A percentile compares a stretch with the other conserved stretches of the same genome.
Conservation (phyloP, 1,284 basidiomycete genomes). For the Tranzscheliella williamsii region DNA sequence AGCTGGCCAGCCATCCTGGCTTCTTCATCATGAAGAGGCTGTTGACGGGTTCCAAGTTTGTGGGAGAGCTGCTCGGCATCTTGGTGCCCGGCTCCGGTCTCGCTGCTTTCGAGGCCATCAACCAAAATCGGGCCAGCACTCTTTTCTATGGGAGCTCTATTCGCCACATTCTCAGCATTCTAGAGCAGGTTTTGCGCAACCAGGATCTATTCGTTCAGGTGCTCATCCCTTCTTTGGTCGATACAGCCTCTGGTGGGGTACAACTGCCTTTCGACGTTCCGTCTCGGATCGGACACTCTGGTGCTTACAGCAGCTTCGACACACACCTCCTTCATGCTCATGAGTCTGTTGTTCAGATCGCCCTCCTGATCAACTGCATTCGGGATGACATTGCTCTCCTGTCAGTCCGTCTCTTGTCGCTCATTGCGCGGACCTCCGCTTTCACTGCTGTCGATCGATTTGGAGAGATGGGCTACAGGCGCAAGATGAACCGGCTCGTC, state of each 20-base stretch:
- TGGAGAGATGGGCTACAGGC: slow-evolving; percentile 56
- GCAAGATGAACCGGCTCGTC: slow-evolving; percentile 68
- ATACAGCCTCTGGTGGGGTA: slow-evolving; percentile 58
- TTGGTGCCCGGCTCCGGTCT: slow-evolving; percentile 62
- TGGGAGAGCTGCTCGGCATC: slow-evolving; percentile 74
- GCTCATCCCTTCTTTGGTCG: slow-evolving; percentile 76
- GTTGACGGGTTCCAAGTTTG: slow-evolving; percentile 73
- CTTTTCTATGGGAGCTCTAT: slow-evolving; percentile 73
- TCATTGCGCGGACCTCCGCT: slow-evolving; percentile 67
- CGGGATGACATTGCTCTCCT: slow-evolving; percentile 77
- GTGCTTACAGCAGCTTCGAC: slow-evolving; percentile 75
- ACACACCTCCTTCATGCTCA: slow-evolving; percentile 70
- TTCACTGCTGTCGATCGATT: slow-evolving; percentile 68
- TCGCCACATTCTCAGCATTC: slow-evolving; percentile 77
- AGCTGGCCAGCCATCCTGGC: slow-evolving; percentile 73
- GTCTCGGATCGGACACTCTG: slow-evolving; percentile 36
- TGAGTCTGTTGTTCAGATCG: slow-evolving; percentile 79
- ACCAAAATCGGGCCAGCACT: slow-evolving; percentile 72
- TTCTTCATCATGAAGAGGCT: slow-evolving; percentile 82
- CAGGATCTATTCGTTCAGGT: slow-evolving; percentile 89
- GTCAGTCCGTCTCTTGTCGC: slow-evolving; percentile 75
- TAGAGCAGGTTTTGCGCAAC: slow-evolving; percentile 78
- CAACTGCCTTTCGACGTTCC: slow-evolving; percentile 36
- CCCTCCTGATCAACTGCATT: slow-evolving; percentile 76
- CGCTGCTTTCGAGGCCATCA: slow-evolving; percentile 64